Evolutionary conservation across 192 early-diverging fungal species (phyloP), one percentile per base, ranked within the genome.

Genomic region (Entomortierella lignicola): DNA sequence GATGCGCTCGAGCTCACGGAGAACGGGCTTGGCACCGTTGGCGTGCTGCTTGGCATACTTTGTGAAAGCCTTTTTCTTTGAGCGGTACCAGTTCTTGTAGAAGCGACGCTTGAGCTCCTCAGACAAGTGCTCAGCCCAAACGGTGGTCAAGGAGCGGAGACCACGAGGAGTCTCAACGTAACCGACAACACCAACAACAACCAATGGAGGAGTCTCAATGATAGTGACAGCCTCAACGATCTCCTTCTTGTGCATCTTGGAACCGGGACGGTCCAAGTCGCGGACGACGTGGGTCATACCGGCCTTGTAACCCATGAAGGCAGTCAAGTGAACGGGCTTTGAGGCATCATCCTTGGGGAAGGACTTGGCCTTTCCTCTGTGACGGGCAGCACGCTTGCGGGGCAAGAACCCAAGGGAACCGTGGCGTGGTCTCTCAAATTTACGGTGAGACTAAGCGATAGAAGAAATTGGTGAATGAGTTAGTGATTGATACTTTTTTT

Each of bases 61-160:
- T 89, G 97, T 99, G 92, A 96, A 99, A 37, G 97, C 98, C 95
- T 99, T 99, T 89, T 97, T 97, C 95, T 99, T 99, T 81, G 96
- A 97, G 84, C 93, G 91, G 93, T 99, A 99, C 96, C 96, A 99
- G 95, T 97, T 99, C 93, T 98, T 97, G 95, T 99, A 99, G 94
- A 99, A 98, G 85, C 98, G 93, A 82, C 98, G 95, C 90, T 93
- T 96, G 64, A 98, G 85, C 85, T 98, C 98, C 72, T 99, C 97
- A 62, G 90, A 91, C 55, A 99, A 88, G 86, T 99, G 97, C 89
- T 99, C 94, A 53, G 98, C 97, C 98, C 98, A 99, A 84, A 99
- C 96, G 86, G 96, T 98, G 89, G 98, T 97, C 77, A 99, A 89
- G 50, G 96, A 92, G 72, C 98, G 97, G 84, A 97, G 91, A 86